Percentiles rank a stretch among this genome's conserved stretches.
These are phyloP conservation scores for Naegleria fowleri DNA, from an alignment of 208 protist species.

Conservation along the genomic window DNA sequence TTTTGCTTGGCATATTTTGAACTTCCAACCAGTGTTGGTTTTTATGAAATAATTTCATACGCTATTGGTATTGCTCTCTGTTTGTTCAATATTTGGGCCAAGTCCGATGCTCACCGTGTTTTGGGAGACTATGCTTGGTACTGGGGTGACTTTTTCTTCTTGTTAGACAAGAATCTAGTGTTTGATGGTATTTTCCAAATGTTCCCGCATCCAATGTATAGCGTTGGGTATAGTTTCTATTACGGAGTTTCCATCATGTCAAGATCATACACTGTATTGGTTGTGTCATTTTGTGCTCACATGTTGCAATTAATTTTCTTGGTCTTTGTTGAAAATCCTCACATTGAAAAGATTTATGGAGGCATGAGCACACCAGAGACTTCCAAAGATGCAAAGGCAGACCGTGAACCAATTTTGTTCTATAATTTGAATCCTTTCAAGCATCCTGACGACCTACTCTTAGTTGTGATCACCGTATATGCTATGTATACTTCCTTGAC, in stretches of 20 bases:
- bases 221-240: conserved; percentile 83
- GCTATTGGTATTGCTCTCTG: conserved; percentile 61
- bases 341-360: conserved; percentile 29
- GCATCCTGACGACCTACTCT: conserved; percentile 65
- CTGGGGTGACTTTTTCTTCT: conserved; percentile 92
- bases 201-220: conserved; percentile 90
- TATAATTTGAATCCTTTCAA: conserved; percentile 43
- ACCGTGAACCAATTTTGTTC: background rate
- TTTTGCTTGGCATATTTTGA: conserved; percentile 60
- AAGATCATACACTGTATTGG: conserved; percentile 80
- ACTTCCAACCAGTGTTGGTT: conserved; percentile 42
- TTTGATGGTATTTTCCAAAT: conserved; percentile 91
- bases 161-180: conserved; percentile 77
- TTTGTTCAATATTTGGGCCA: conserved; percentile 80
- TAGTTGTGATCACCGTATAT: conserved; percentile 60
- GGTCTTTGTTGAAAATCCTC: conserved; percentile 81
- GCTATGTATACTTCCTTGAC: conserved; percentile 49
- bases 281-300: conserved; percentile 79
- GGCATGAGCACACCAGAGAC: background rate
- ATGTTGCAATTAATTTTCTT: conserved; percentile 82
- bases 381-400: background rate
- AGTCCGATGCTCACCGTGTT: conserved; percentile 85
- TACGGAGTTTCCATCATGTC: conserved; percentile 80
- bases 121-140: conserved; percentile 92
- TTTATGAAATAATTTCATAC: conserved; percentile 58